These are phyloP conservation scores for Microsporum ferrugineum DNA, from an alignment of 2,329 filamentous ascomycete genomes.

Conservation along the genomic window DNA sequence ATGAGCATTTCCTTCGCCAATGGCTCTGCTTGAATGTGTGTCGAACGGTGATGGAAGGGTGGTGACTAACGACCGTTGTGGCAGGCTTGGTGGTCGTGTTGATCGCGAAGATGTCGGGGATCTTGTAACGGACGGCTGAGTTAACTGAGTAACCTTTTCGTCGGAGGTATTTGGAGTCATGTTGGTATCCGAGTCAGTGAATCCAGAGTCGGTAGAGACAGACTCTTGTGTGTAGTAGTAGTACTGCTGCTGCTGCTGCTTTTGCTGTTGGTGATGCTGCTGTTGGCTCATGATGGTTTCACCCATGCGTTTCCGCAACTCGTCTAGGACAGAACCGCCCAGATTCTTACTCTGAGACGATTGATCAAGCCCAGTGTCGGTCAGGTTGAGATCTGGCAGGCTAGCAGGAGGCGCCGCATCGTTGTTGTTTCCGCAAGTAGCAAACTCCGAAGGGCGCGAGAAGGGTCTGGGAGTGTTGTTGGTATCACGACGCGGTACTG, in stretches of 20 bases:
- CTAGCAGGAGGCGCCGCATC: not conserved
- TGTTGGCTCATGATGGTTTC: constrained; percentile 29
- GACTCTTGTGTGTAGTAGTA: constrained; percentile 7
- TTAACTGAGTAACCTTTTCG: not conserved
- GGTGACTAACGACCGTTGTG: not conserved
- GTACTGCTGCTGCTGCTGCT: not conserved
- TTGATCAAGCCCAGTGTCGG: not conserved
- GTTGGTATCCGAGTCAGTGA: constrained; percentile 2
- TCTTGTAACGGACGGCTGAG: not conserved
- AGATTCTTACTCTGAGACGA: constrained; percentile 20
- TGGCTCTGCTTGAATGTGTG: not conserved
- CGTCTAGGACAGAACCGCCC: constrained; percentile 30
- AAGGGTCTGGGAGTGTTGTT: not conserved
- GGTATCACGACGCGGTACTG: not conserved
- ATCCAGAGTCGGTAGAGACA: not conserved
- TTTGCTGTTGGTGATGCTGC: not conserved
- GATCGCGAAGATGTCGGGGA: not conserved
- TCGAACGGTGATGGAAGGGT: not conserved
- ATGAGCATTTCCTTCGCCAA: not conserved
- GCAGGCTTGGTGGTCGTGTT: not conserved
- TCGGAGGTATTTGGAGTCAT: constrained; percentile 3
- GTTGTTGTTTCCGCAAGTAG: not conserved
- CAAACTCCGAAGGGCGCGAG: not conserved
- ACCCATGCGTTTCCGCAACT: constrained; percentile 34
- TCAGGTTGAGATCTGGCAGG: not conserved